These are phyloP conservation scores for Phytophthora melonis DNA, from an alignment of 352 stramenopile genomes.

Conservation along the genomic window DNA sequence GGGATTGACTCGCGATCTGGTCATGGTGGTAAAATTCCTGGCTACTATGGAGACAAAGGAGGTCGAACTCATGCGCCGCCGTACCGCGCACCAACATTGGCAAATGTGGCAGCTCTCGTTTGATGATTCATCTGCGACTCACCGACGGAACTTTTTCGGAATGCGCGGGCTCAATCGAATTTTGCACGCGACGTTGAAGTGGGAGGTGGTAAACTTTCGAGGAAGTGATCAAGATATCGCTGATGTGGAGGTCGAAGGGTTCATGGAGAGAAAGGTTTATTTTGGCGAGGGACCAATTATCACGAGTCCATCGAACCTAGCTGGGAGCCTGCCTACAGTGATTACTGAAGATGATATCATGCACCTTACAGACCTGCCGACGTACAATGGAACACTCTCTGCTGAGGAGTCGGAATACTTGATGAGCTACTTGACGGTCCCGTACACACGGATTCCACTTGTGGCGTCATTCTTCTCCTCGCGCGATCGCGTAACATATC, in stretches of 20 bases:
- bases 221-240: slow-evolving; percentile 90
- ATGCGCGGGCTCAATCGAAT: slow-evolving; percentile 75
- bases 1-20: slow-evolving; percentile 76
- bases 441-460: slow-evolving; percentile 98
- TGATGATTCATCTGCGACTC: slow-evolving; percentile 79
- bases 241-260: slow-evolving; percentile 89
- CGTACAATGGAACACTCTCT: slow-evolving; percentile 96
- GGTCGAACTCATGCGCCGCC: slow-evolving; percentile 87
- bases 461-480: slow-evolving; percentile 98
- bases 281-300: slow-evolving; percentile 90
- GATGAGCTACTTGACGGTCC: slow-evolving; percentile 98
- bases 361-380: slow-evolving; percentile 96
- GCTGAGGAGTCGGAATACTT: slow-evolving; percentile 98
- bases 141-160: slow-evolving; percentile 82
- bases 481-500: slow-evolving; percentile 88
- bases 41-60: slow-evolving; percentile 92
- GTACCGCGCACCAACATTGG: slow-evolving; percentile 78
- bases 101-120: slow-evolving; percentile 93
- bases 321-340: slow-evolving; percentile 47
- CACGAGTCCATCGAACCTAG: slow-evolving; percentile 78
- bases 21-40: slow-evolving; percentile 90
- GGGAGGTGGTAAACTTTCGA: slow-evolving; percentile 90
- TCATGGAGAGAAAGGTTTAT: slow-evolving; percentile 89
- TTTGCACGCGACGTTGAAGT: slow-evolving; percentile 75
- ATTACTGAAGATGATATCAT: slow-evolving; percentile 98